Conservation (phyloP, 495 filamentous ascomycete genomes). For the Neurospora cerealis region DNA sequence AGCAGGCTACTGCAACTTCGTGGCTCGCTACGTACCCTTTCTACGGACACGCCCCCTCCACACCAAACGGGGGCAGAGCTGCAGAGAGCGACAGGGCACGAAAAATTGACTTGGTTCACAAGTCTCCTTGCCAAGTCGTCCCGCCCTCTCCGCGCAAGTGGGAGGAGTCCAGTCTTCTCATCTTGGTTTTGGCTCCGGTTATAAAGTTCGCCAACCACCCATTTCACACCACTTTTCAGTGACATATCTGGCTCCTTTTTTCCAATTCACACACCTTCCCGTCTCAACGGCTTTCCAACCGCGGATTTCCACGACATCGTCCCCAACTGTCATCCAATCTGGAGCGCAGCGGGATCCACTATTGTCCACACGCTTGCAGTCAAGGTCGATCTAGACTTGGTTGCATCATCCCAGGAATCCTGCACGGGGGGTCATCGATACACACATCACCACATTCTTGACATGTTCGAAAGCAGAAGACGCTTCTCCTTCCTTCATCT, state of each 20-base stretch:
- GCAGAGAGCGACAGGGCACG: conserved; percentile 4
- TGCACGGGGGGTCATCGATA: conserved; percentile 21
- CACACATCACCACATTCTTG: conserved; percentile 22
- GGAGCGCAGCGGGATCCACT: conserved; percentile 22
- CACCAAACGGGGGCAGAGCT: neutral
- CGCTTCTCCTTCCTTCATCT: conserved; percentile 35
- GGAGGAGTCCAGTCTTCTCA: conserved; percentile 1
- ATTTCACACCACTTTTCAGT: conserved; percentile 7
- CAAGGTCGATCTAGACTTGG: conserved; percentile 24
- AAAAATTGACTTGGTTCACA: conserved; percentile 2
- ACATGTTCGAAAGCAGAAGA: conserved; percentile 43
- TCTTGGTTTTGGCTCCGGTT: conserved; percentile 3
- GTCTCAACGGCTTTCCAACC: neutral
- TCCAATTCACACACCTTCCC: conserved; percentile 8
- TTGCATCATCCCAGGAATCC: conserved; percentile 17
- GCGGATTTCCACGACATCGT: conserved; percentile 13
- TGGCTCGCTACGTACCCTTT: neutral
- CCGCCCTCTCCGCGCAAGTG: conserved; percentile 1
- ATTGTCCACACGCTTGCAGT: conserved; percentile 15
- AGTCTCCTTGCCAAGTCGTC: conserved; percentile 5
- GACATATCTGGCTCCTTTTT: conserved; percentile 14
- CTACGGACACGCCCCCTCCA: conserved; percentile 12
- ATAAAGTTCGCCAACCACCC: conserved; percentile 13
- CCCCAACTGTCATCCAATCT: conserved; percentile 15
- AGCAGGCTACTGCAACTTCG: conserved; percentile 4